Base-by-base conservation (phyloP, 495 filamentous ascomycete species). In the Apiosordaria backusii region DNA sequence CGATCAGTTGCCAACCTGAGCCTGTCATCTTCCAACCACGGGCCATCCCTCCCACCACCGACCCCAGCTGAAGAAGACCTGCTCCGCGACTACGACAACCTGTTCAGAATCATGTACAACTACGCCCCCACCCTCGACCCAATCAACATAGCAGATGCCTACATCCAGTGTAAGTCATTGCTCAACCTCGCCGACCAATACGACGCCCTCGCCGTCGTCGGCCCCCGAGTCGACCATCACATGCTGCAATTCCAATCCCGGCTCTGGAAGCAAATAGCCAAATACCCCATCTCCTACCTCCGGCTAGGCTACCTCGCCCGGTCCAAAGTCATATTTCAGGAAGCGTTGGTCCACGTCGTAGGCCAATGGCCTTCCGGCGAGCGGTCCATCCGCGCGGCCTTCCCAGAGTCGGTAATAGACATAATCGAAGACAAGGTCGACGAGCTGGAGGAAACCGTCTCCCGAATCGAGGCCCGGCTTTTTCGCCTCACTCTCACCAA, bases 41-140 rank as follows among this genome's bases (percentile, higher is more conserved):
- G 73, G 3, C 69, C 68, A 1, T 66, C 69, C 24, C 75, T 80
- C 35, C 79, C 79, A 13, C 78, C 84, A 13, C 75, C 81, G 13
- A 76, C 81, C 0, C 80, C 77, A 50, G 78, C 79, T 60, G 84
- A 87, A 61, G 82, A 87, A 66, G 90, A 96, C 58, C 81, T 91
- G 24, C 79, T 97, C 40, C 90, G 90, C 57, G 91, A 95, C 76
- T 97, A 97, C 76, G 92, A 96, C 75, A 97, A 96, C 78, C 83
- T 97, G 62, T 92, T 97, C 75, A 89, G 92, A 63, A 86, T 93
- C 57, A 96, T 96, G 81, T 97, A 97, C 80, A 96, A 97, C 75
- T 89, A 96, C 74, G 80, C 92, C 2, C 92, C 93, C 0, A 70
- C 84, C 4, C 84, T 97, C 27, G 92, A 96, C 79, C 83, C 84